Base-by-base conservation (phyloP, 345 rosid species). In the Sapria himalayana region DNA sequence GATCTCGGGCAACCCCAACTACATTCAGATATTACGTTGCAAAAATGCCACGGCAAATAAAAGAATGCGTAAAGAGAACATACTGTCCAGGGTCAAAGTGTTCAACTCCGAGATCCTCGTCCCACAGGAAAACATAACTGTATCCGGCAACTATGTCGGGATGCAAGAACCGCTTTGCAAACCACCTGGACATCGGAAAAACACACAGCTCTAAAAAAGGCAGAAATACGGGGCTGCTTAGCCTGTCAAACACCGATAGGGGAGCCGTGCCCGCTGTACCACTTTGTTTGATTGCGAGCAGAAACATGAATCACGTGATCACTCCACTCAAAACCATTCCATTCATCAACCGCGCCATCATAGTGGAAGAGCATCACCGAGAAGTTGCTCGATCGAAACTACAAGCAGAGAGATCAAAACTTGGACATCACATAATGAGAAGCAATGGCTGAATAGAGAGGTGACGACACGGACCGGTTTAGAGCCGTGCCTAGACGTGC, bases 281-380 rank as follows among this genome's bases (percentile, higher is more conserved):
- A 86, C 65, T 86, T 86, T 25, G 94, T 86, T 72, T 86, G 97
- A 38, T 70, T 67, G 43, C 22, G 46, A 13, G 85, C 94, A 24
- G 91, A 70, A 45, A 86, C 66, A 56, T 86, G 97, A 40, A 86
- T 59, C 15, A 76, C 78, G 5, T 24, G 54, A 39, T 58, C 29
- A 42, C 46, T 60, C 97, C 94, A 86, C 32, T 61, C 57, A 35
- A 61, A 72, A 4, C 56, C 54, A 45, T 60, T 78, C 97, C 97
- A 86, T 1, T 63, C 78, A 21, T 86, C 85, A n/a, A 73, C 73
- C 13, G 51, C 20, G 38, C 89, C 94, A 48, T 86, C 97, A 15
- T 86, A 86, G 55, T 86, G 97, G 66, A 86, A 86, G 54, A 86
- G 79, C 81, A 86, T 78, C 23, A 81, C 63, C 1, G 43, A 65